phyloP scores from a whole-genome alignment of 768 basidiomycete species.

The Xanthoconium stramineum region DNA sequence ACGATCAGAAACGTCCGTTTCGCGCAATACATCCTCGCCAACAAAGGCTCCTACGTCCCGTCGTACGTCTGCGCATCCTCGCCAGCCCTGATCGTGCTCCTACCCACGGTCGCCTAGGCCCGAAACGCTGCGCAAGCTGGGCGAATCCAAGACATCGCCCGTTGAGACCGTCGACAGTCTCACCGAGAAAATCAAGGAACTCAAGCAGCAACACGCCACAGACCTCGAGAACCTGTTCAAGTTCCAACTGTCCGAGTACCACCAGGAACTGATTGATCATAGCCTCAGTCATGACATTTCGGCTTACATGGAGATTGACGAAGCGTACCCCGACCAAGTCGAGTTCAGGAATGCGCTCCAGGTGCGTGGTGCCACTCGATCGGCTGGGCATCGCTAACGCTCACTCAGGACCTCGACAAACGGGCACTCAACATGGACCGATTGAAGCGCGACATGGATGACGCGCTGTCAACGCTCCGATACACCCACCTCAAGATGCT shows the following conservation, averaged over 20 bases:
- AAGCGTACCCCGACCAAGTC: conserved; percentile 23
- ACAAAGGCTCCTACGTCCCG: conserved; percentile 38
- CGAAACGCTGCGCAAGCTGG: conserved; percentile 23
- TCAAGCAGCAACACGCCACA: conserved; percentile 28
- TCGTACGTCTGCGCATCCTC: conserved; percentile 29
- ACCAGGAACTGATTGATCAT: conserved; percentile 34
- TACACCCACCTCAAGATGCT: conserved; percentile 32
- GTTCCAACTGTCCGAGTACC: conserved; percentile 31
- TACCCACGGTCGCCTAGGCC: conserved; percentile 11
- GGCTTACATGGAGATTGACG: conserved; percentile 28
- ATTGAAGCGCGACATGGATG: conserved; percentile 25
- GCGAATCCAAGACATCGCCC: conserved; percentile 1
- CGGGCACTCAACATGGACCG: conserved; percentile 15
- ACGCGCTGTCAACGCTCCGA: conserved; percentile 26
- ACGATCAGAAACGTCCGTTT: conserved; percentile 32
- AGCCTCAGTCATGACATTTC: conserved; percentile 22
- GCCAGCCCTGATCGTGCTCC: background rate
- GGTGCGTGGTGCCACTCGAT: conserved; percentile 6
- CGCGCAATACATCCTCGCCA: conserved; percentile 40
- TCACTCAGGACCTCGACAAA: conserved; percentile 19
- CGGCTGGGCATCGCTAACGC: too few species aligned
- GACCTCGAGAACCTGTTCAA: conserved; percentile 31
- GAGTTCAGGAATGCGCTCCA: conserved; percentile 24
- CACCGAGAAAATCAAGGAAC: conserved; percentile 26
- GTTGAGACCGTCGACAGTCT: conserved; percentile 28